A percentile compares a stretch with the other conserved stretches of the same genome.
Evolutionary conservation across 1,284 basidiomycete species (phyloP).

Genomic region (Anthracocystis panici-leucophaei): DNA sequence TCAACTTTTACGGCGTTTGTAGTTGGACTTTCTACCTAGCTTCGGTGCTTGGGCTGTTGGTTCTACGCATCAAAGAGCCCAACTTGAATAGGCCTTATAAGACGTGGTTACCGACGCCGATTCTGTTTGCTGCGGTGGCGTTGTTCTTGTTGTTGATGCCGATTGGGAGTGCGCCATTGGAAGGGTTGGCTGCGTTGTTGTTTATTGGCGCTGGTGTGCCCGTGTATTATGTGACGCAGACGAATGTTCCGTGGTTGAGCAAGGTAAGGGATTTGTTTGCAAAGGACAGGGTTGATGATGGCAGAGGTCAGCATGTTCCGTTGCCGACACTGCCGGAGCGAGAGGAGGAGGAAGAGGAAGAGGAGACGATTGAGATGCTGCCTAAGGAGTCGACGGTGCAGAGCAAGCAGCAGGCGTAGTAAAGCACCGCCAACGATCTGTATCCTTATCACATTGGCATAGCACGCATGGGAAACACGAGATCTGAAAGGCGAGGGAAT

Average conservation of each 20-base stretch:
- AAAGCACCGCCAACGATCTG: constrained; percentile 1
- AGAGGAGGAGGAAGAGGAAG: constrained; percentile 31
- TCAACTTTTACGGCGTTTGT: constrained; percentile 73
- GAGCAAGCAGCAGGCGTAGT: constrained; percentile 4
- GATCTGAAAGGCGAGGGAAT: not conserved
- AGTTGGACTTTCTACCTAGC: constrained; percentile 64
- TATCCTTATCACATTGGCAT: not conserved
- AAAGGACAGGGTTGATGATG: constrained; percentile 7
- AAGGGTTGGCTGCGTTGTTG: constrained; percentile 70
- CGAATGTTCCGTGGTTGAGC: constrained; percentile 10
- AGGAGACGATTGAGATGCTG: constrained; percentile 59
- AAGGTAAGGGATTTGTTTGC: constrained; percentile 15
- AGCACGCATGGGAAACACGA: not conserved
- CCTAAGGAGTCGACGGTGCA: constrained; percentile 16
- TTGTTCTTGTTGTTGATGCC: constrained; percentile 95
- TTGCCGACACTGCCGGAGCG: constrained; percentile 19
- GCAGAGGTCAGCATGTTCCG: constrained; percentile 33
- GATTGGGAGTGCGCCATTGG: constrained; percentile 88
- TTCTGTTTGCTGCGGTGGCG: constrained; percentile 90
- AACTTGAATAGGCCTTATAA: constrained; percentile 77
- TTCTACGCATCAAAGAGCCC: constrained; percentile 90
- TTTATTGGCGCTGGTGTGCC: constrained; percentile 63
- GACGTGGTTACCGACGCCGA: constrained; percentile 89
- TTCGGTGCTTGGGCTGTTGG: constrained; percentile 81
- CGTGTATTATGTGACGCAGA: constrained; percentile 63